Evolutionary conservation across 163 green algal genomes (phyloP).

Genomic region (Prototheca wickerhamii): DNA sequence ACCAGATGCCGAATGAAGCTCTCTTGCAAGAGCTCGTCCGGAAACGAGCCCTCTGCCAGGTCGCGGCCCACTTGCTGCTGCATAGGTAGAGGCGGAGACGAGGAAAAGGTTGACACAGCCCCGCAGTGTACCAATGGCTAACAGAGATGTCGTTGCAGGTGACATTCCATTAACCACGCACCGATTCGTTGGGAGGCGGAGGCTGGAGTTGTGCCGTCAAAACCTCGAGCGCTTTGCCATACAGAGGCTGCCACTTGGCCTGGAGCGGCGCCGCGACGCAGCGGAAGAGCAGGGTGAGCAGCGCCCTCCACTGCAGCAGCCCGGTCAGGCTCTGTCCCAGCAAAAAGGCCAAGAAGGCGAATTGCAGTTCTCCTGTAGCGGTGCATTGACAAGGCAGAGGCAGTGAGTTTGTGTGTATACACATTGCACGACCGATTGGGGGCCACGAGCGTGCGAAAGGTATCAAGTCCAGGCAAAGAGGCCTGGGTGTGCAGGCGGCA

Average conservation of each 20-base stretch:
- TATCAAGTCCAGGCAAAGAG: no score
- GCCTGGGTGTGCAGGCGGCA: no score
- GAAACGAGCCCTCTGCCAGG: slow-evolving; percentile 29
- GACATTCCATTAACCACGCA: no score
- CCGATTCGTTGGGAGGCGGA: slow-evolving; percentile 2
- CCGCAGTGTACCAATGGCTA: background rate
- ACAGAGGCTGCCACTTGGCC: slow-evolving; percentile 24
- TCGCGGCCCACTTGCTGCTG: background rate
- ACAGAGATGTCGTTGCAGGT: no score
- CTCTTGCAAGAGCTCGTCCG: slow-evolving; percentile 63
- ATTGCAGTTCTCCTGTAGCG: slow-evolving; percentile 62
- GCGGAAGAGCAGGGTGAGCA: slow-evolving; percentile 60
- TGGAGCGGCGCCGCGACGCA: slow-evolving; percentile 47
- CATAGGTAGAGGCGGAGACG: background rate
- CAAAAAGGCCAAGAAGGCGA: slow-evolving; percentile 82
- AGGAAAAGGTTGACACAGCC: background rate
- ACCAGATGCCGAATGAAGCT: slow-evolving; percentile 55
- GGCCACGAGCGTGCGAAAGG: no score
- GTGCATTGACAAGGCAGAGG: background rate
- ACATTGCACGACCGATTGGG: background rate
- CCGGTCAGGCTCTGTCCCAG: slow-evolving; percentile 66
- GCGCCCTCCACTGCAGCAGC: slow-evolving; percentile 74
- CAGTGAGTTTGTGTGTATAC: background rate
- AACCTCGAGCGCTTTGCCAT: slow-evolving; percentile 13
- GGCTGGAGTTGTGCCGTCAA: slow-evolving; percentile 22